Conservation (phyloP, 116 monocot species). For the Posidonia oceanica region DNA sequence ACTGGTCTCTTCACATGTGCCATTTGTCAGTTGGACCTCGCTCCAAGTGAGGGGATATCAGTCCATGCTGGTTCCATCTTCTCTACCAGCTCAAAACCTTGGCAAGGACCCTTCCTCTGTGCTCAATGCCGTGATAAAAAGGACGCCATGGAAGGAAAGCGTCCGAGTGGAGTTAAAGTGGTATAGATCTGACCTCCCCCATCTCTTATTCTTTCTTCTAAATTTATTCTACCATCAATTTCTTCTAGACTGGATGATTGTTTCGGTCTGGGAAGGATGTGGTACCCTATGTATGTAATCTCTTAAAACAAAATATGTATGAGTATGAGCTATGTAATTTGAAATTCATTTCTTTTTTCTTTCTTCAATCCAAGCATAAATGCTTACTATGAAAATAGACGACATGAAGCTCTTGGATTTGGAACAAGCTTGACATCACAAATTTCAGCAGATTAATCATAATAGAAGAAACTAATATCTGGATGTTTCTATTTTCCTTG, state of each 20-base stretch:
- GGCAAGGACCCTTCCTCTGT: constrained; percentile 97
- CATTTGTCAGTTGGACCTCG: constrained; percentile 85
- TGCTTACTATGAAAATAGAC: not conserved
- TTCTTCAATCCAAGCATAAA: not conserved
- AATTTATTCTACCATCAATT: constrained; percentile 8
- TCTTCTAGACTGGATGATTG: constrained; percentile 10
- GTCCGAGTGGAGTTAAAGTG: constrained; percentile 67
- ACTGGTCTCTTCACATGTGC: constrained; percentile 69
- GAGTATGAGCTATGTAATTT: not conserved
- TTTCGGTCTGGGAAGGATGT: constrained; percentile 3
- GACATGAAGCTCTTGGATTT: not conserved
- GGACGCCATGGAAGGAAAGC: constrained; percentile 98
- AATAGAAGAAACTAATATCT: no score
- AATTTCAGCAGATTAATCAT: no score
- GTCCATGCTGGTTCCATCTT: constrained; percentile 93
- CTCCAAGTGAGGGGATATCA: constrained; percentile 79
- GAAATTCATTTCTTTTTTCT: constrained; percentile 3
- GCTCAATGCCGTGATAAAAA: constrained; percentile 76
- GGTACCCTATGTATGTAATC: constrained; percentile 14
- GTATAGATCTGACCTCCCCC: constrained; percentile 6
- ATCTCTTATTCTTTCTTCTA: constrained; percentile 3
- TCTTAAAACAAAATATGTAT: not conserved
- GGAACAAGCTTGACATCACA: not conserved
- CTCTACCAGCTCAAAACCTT: constrained; percentile 80
- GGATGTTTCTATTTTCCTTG: no score